These are phyloP conservation scores for Pilobolus umbonatus DNA, from an alignment of 192 early-diverging fungal genomes.

Conservation along the genomic window DNA sequence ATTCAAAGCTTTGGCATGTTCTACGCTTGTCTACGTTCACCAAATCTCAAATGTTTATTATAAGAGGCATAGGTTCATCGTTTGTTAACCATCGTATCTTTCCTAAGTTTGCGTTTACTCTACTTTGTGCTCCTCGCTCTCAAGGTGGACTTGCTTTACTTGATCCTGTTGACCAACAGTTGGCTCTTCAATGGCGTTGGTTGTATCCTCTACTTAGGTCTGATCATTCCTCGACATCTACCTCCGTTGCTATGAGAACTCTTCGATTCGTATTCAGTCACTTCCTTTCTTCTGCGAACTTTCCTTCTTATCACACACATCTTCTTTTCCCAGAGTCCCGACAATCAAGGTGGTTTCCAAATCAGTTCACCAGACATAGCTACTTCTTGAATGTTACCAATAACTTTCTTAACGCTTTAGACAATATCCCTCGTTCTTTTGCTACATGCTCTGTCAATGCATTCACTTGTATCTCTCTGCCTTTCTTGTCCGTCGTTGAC, in stretches of 20 bases:
- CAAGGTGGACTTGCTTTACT: not conserved
- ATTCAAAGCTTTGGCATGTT: conserved; percentile 14
- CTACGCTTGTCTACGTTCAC: not conserved
- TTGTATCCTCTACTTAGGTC: not conserved
- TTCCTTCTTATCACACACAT: not conserved
- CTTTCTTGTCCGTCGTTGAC: no score
- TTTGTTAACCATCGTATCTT: not conserved
- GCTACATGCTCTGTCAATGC: no score
- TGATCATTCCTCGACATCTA: not conserved
- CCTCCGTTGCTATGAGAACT: not conserved
- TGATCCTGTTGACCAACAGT: not conserved
- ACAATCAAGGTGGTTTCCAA: no score
- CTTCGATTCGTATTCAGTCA: not conserved
- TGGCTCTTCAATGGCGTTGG: not conserved
- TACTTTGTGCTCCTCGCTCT: not conserved
- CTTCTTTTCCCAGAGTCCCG: no score
- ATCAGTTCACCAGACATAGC: no score
- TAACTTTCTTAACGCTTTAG: no score
- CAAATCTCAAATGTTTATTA: not conserved
- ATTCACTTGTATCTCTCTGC: no score
- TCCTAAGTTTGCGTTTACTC: not conserved
- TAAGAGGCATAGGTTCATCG: not conserved
- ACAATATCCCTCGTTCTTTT: no score
- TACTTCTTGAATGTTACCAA: no score
- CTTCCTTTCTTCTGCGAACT: not conserved